These are phyloP conservation scores for Dicorynia guianensis DNA, from an alignment of 306 rosid species.

Conservation along the genomic window DNA sequence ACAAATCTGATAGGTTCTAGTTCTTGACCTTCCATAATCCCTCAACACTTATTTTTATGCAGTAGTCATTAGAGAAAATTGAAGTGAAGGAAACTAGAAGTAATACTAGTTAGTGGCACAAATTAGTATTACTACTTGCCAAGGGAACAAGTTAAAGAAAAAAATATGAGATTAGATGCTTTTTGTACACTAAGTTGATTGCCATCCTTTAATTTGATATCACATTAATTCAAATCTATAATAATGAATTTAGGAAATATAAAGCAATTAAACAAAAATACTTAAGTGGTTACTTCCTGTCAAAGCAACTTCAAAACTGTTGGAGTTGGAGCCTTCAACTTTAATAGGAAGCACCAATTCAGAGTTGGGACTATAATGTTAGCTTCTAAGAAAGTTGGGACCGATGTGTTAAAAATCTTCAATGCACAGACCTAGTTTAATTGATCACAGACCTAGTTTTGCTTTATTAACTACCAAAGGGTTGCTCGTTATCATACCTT, in stretches of 20 bases:
- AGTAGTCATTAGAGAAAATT: constrained; percentile 37
- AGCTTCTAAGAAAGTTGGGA: too few species aligned
- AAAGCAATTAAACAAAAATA: too few species aligned
- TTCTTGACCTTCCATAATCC: constrained; percentile 86
- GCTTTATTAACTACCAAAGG: not conserved
- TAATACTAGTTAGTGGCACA: constrained; percentile 13
- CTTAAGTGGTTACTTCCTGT: too few species aligned
- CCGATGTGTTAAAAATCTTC: too few species aligned
- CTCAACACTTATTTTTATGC: constrained; percentile 71
- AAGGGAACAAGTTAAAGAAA: constrained; percentile 8
- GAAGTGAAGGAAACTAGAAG: constrained; percentile 27
- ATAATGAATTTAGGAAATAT: too few species aligned
- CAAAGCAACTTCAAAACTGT: too few species aligned
- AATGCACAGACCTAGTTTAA: too few species aligned
- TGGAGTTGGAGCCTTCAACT: too few species aligned
- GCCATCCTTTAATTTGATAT: constrained; percentile 17
- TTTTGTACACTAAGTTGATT: not conserved
- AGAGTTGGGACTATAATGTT: too few species aligned
- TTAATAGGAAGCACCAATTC: too few species aligned
- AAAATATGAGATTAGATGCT: constrained; percentile 15
- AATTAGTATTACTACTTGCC: not conserved
- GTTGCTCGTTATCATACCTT: constrained; percentile 56
- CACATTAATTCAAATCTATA: not conserved
- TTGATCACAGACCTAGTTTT: not conserved
- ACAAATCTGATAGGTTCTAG: constrained; percentile 63